phyloP scores from a whole-genome alignment of 495 filamentous ascomycete genomes.

The Xylaria flabelliformis region DNA sequence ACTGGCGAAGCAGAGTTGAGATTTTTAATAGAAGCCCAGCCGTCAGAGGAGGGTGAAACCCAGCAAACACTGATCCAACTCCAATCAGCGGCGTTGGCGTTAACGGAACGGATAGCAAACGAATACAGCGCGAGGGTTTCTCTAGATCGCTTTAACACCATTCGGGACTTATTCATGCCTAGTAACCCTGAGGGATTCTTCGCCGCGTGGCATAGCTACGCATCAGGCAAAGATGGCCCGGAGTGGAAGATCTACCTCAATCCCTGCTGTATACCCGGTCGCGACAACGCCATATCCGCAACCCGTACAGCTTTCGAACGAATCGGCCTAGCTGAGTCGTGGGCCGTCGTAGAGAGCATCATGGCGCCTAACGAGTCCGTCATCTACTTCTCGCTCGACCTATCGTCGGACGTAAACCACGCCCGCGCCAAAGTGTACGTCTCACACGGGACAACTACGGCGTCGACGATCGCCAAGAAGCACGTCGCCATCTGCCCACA shows the following conservation, averaged over 20 bases:
- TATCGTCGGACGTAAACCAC: constrained; percentile 18
- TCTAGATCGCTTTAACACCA: constrained; percentile 26
- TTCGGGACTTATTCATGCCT: constrained; percentile 29
- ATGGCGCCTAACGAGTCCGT: constrained; percentile 17
- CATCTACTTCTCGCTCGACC: constrained; percentile 29
- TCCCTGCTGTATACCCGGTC: constrained; percentile 10
- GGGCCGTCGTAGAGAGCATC: constrained; percentile 23
- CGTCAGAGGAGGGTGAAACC: background rate
- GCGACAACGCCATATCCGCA: background rate
- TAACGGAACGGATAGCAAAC: constrained; percentile 18
- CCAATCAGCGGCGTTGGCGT: constrained; percentile 5
- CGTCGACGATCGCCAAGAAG: constrained; percentile 26
- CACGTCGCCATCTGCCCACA: constrained; percentile 28
- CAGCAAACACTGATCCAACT: background rate
- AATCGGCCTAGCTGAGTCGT: constrained; percentile 25
- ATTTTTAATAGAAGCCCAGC: constrained; percentile 22
- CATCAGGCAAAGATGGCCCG: constrained; percentile 22
- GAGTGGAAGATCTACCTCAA: constrained; percentile 35
- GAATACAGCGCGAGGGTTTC: constrained; percentile 21
- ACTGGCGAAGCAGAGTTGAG: constrained; percentile 19
- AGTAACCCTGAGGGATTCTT: constrained; percentile 13
- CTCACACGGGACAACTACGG: constrained; percentile 23
- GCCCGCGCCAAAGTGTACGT: constrained; percentile 31
- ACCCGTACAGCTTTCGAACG: constrained; percentile 26
- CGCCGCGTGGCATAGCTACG: constrained; percentile 30